Conservation (phyloP, 2,329 filamentous ascomycete species). For the Monilinia polystroma region DNA sequence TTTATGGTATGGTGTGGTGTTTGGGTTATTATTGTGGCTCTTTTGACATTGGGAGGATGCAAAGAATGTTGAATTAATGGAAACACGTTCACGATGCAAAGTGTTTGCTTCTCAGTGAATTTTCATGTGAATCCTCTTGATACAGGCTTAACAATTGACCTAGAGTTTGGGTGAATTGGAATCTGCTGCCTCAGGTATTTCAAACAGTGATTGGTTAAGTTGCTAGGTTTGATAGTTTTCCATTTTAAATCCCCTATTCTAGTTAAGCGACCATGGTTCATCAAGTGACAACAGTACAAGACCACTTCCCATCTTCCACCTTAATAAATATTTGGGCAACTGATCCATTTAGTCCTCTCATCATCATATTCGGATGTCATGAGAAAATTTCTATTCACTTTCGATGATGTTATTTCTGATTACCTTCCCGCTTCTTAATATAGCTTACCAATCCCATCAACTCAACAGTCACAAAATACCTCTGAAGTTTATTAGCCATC, state of each 20-base stretch:
- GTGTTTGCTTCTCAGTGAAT: not conserved
- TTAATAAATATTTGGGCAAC: not conserved
- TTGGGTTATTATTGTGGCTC: conserved; percentile 7
- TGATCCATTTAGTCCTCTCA: not conserved
- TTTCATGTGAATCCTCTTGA: not conserved
- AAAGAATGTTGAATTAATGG: conserved; percentile 15
- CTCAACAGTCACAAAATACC: not conserved
- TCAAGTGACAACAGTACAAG: not conserved
- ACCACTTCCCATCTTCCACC: not conserved
- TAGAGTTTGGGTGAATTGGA: not conserved
- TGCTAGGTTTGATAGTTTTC: not conserved
- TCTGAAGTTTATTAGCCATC: not conserved
- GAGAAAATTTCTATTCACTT: conserved; percentile 3
- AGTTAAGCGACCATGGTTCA: not conserved
- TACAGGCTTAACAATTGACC: too few relatives aligned
- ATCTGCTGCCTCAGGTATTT: not conserved
- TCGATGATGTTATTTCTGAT: not conserved
- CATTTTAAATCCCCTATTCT: not conserved
- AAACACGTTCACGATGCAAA: not conserved
- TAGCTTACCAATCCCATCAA: not conserved
- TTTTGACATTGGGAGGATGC: conserved; percentile 1
- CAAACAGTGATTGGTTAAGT: not conserved
- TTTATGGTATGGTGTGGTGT: conserved; percentile 8
- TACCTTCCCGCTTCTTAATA: not conserved
- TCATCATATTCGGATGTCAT: too few relatives aligned